Percentiles rank a stretch among this genome's conserved stretches.
phyloP scores from a whole-genome alignment of 106 monocot genomes.

The Apostasia ramifera region DNA sequence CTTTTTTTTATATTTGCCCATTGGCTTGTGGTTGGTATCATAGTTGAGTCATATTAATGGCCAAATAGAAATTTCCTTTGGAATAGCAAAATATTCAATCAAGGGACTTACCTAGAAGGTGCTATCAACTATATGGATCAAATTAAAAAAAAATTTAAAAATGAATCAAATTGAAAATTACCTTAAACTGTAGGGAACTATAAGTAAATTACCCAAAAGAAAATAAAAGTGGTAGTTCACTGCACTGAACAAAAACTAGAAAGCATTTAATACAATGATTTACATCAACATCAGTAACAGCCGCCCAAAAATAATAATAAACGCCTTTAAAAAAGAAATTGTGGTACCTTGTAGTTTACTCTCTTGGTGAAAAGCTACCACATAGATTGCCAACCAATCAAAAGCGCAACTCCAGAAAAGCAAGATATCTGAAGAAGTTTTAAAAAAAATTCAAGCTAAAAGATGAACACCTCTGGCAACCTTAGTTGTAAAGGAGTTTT shows the following conservation, averaged over 20 bases:
- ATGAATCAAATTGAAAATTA: too few relatives aligned
- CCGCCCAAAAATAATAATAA: neutral
- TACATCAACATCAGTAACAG: neutral
- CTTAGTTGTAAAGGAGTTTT: neutral
- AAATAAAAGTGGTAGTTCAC: too few relatives aligned
- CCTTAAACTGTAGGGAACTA: too few relatives aligned
- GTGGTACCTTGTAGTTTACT: slow-evolving; percentile 57
- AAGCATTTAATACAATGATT: neutral
- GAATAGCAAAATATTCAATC: too few relatives aligned
- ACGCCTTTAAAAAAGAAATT: neutral
- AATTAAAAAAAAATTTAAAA: too few relatives aligned
- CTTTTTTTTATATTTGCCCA: slow-evolving; percentile 74
- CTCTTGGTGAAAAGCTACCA: slow-evolving; percentile 54
- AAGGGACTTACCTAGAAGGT: too few relatives aligned
- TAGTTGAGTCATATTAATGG: slow-evolving; percentile 44
- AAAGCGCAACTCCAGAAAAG: slow-evolving; percentile 54
- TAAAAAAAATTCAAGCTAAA: neutral
- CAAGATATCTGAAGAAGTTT: slow-evolving; percentile 53
- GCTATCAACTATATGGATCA: too few relatives aligned
- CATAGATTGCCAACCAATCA: slow-evolving; percentile 72
- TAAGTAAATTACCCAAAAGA: too few relatives aligned
- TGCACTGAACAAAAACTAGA: too few relatives aligned
- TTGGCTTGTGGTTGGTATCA: slow-evolving; percentile 77
- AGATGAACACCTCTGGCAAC: neutral
- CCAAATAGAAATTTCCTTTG: too few relatives aligned